Evolutionary conservation across 345 rosid species (phyloP), one percentile per base, ranked within the genome.

Genomic region (Eucalyptus marginata): DNA sequence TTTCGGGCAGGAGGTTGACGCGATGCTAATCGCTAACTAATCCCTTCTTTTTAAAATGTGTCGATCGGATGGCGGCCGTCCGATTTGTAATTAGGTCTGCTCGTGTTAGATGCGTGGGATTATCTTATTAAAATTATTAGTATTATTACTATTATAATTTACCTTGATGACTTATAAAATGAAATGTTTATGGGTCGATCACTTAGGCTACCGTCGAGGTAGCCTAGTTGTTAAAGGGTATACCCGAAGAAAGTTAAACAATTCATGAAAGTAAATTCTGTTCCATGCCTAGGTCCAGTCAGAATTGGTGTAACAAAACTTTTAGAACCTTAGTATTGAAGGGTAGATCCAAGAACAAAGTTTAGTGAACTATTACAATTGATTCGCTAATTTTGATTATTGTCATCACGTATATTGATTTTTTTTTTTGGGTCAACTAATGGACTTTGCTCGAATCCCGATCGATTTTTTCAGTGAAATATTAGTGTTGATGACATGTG

Each of bases 211-310:
- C 18, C 7, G 6, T 16, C 2, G 13, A 71, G 81, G 81, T 33
- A 5, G 4, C 1, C 4, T 5, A 17, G 12, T 17, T 7, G 7
- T 17, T 22, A 33, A 68, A 68, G 24, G 33, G 40, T 16, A 16
- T 36, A 13, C 3, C 6, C 0, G 0, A 8, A 16, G 8, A 33
- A 71, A 33, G 81, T 17, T 33, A 33, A 71, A 33, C 1, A 33
- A 68, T 33, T 17, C 44, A 33, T 4, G 24, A 33, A 68, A 68
- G 4, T 31, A n/a, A 33, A 4, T 66, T 15, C 6, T 1, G 4
- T 66, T 15, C 5, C 40, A 8, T 15, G 6, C 20, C 12, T 66
- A 15, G 20, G 36, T 31, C 40, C 12, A 1, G 20, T 20, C 5
- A 8, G 25, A 20, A 20, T 52, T 20, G 25, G 58, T 8, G 58